phyloP scores from a whole-genome alignment of 371 early-diverging fungal genomes.

The Dichotomocladium elegans region DNA sequence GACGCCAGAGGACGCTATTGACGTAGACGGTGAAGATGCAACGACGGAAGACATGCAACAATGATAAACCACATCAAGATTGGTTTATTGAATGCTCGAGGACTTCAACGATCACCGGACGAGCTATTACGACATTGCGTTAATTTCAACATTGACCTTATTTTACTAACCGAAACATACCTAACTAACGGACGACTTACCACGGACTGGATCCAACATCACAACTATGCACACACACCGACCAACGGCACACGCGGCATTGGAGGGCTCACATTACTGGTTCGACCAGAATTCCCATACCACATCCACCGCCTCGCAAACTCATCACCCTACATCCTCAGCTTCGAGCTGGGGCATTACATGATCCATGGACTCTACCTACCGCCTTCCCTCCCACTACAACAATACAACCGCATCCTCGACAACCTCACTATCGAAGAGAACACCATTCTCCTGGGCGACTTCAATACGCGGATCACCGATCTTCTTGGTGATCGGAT shows the following conservation, averaged over 20 bases:
- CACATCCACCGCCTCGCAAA: background rate
- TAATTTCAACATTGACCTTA: background rate
- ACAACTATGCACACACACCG: background rate
- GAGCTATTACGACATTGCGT: background rate
- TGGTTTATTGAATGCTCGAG: background rate
- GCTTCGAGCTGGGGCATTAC: background rate
- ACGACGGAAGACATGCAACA: background rate
- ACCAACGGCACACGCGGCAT: background rate
- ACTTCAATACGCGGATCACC: slow-evolving; percentile 1
- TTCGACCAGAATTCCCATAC: background rate
- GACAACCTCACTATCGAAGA: background rate
- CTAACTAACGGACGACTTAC: background rate
- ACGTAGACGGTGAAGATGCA: background rate
- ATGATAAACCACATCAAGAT: background rate
- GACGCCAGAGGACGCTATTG: background rate
- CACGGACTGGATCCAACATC: background rate
- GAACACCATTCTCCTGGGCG: background rate
- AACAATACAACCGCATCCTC: background rate
- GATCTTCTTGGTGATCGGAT: background rate
- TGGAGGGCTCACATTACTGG: background rate
- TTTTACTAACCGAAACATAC: background rate
- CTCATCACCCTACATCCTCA: background rate
- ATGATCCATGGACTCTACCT: slow-evolving; percentile 2
- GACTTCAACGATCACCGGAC: background rate
- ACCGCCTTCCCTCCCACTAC: background rate